Percentiles rank a stretch among this genome's conserved stretches.
These are phyloP conservation scores for Cucumis cinereus DNA, from an alignment of 306 rosid species.

Conservation along the genomic window DNA sequence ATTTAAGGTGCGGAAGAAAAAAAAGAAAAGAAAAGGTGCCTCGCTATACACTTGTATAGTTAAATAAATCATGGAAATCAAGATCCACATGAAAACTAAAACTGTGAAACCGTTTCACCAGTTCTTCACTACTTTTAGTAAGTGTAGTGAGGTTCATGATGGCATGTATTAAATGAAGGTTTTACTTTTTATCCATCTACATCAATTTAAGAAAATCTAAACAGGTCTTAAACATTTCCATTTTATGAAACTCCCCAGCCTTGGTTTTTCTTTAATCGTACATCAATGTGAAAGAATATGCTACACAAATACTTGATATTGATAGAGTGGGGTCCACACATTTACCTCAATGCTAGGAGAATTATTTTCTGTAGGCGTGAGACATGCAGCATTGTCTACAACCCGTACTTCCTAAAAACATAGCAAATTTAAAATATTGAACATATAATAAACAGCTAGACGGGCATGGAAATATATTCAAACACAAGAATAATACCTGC, in stretches of 20 bases:
- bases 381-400: constrained; percentile 40
- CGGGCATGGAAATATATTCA: neutral
- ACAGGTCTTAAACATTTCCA: neutral
- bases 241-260: neutral
- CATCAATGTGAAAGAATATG: neutral
- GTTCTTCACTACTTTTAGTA: neutral
- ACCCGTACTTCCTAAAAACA: constrained; percentile 48
- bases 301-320: neutral
- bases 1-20: neutral
- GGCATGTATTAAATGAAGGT: neutral
- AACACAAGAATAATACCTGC: constrained; percentile 21
- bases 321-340: neutral
- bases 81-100: neutral
- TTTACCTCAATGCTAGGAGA: constrained; percentile 40
- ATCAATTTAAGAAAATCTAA: neutral
- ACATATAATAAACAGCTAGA: neutral
- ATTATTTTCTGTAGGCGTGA: constrained; percentile 32
- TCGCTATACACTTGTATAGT: neutral
- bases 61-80: neutral
- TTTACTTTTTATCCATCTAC: neutral
- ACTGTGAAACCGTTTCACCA: neutral
- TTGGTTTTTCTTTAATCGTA: neutral
- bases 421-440: constrained; percentile 10
- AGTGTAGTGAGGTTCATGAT: neutral
- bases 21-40: neutral